Percentiles rank a stretch among this genome's conserved stretches.
These are phyloP conservation scores for Phoenix roebelenii DNA, from an alignment of 176 grass and related monocot species.

Conservation along the genomic window DNA sequence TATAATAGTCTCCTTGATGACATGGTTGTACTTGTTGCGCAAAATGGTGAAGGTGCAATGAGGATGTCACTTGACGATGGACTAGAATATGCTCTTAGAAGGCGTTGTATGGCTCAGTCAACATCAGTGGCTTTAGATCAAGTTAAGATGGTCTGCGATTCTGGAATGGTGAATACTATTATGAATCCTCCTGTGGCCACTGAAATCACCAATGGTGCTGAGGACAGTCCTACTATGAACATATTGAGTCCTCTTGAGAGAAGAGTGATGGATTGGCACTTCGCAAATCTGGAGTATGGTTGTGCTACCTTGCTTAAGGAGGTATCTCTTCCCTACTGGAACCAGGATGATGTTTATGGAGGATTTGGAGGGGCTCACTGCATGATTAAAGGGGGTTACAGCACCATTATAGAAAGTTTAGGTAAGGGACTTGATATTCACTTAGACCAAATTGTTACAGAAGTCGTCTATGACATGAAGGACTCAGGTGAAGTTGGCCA, in stretches of 20 bases:
- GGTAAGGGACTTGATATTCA: slow-evolving; percentile 75
- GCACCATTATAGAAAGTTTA: slow-evolving; percentile 63
- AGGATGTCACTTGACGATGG: slow-evolving; percentile 87
- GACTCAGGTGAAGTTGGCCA: slow-evolving; percentile 23
- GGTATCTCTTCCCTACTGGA: slow-evolving; percentile 95
- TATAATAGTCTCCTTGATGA: slow-evolving; percentile 93
- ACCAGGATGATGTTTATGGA: slow-evolving; percentile 97
- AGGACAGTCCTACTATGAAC: slow-evolving; percentile 29
- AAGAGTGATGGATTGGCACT: slow-evolving; percentile 99
- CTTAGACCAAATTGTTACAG: slow-evolving; percentile 64
- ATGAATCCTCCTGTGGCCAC: slow-evolving; percentile 29
- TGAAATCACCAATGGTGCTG: slow-evolving; percentile 20
- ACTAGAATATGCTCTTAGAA: slow-evolving; percentile 80
- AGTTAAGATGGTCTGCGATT: slow-evolving; percentile 28
- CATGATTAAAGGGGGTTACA: slow-evolving; percentile 99
- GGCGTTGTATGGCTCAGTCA: slow-evolving; percentile 38
- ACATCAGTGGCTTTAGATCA: slow-evolving; percentile 34
- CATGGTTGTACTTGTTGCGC: slow-evolving; percentile 74
- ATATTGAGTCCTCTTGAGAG: slow-evolving; percentile 76
- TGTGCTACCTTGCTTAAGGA: slow-evolving; percentile 93
- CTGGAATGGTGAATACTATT: slow-evolving; percentile 27
- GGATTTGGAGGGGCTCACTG: slow-evolving; percentile 96
- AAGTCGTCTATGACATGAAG: slow-evolving; percentile 45
- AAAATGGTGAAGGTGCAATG: slow-evolving; percentile 78
- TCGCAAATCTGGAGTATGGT: slow-evolving; percentile 95